Base-by-base conservation (phyloP, 2,329 filamentous ascomycete species). In the Hypocreales sp. region DNA sequence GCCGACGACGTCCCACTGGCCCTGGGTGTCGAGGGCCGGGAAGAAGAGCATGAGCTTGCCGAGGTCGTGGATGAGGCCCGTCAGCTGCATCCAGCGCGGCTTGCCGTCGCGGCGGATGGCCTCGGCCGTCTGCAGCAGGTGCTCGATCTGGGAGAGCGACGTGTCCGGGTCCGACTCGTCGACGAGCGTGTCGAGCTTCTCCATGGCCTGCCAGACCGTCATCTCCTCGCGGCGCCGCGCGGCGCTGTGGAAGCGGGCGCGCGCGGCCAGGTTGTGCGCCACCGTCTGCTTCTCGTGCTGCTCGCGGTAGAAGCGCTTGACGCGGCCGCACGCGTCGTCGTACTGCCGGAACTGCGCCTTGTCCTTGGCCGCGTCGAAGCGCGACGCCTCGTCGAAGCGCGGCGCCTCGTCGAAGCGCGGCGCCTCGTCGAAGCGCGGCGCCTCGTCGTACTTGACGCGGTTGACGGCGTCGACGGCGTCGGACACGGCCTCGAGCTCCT, bases 101-200 rank as follows among this genome's bases (percentile, higher is more conserved):
- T 81, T 80, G 46, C 78, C 77, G 48, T 92, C 84, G 26, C 79
- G 72, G 17, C 83, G 78, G 47, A 92, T 90, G 10, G 83, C 84
- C 56, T 93, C 84, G 28, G 84, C 84, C 12, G 79, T 76, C 51
- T 93, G 84, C 11, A 92, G 69, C 17, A 92, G 66, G 53, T 92
- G 84, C 55, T 92, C 79, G 47, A 92, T 92, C 59, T 92, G 84
- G 16, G 73, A 78, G 35, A 93, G 73, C 25, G 70, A 72, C 24
- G 84, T 92, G 57, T 93, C 83, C 2, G 84, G 84, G 58, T 93
- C 84, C 13, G 77, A 84, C 55, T 92, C 80, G 56, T 93, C 84
- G 50, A 92, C 79, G 28, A 92, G 67, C 0, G 79, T 83, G 65
- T 92, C 82, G 45, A 92, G 75, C 55, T 83, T 86, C 67, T 92